Evolutionary conservation across 257 asterid genomes (phyloP), one percentile per base, ranked within the genome.

Genomic region (Linaria vulgaris): DNA sequence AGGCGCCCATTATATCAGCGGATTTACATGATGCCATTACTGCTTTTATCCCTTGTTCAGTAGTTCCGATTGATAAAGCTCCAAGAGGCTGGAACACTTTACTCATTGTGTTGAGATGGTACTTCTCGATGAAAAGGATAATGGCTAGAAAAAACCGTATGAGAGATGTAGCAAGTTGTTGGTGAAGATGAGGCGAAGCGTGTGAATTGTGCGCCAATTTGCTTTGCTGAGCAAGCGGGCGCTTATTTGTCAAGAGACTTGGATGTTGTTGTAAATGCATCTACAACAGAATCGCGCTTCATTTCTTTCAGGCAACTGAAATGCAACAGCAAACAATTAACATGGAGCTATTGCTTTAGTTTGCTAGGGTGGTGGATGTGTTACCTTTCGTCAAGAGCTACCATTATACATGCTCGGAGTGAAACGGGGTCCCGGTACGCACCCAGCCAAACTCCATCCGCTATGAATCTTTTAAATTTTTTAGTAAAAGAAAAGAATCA

Each of bases 91-190:
- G 88, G 88, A 73, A 65, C 5, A 51, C 73, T 22, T 13, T 83
- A 47, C 67, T 70, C 24, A 70, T 71, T 21, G 82, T 83, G 48
- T 54, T 83, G 37, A 64, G 70, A 69, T 83, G 86, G 88, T 73
- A 84, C 60, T 79, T 73, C 61, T 68, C 72, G 16, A 68, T 83
- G 20, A 74, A 74, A 61, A 74, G 83, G 54, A 75, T 66, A 0
- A 62, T 74, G 59, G 41, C 41, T 34, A 58, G 79, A 22, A 79
- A 66, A 52, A 71, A 71, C 4, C 76, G 60, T 12, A 11, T 34
- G 5, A 34, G 41, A 34, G 41, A 34, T 4, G 9, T 34, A 34
- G 11, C 41, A 7, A 34, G 10, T 34, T 7, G 10, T 34, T 34
- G 41, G 41, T 34, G 9, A 34, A 34, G 41, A 34, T 34, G 41